Evolutionary conservation across 441 rosid genomes (phyloP).

Genomic region (Erysimum pusillum): DNA sequence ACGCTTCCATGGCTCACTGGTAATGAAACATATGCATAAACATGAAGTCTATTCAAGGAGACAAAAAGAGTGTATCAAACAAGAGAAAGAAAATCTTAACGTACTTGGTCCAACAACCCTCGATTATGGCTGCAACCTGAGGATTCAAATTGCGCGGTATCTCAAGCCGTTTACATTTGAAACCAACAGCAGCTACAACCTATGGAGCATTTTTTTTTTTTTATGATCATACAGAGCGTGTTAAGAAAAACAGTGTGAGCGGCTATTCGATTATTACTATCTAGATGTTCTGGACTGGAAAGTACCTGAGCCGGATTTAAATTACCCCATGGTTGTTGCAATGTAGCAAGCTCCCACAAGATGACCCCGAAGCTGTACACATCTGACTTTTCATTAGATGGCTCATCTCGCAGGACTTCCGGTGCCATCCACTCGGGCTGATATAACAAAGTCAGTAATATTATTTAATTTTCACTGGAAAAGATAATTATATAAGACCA

Average conservation of each 20-base stretch:
- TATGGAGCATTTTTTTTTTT: constrained; percentile 38
- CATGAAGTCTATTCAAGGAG: background rate
- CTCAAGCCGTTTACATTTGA: constrained; percentile 89
- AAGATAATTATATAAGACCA: background rate
- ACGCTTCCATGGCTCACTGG: constrained; percentile 96
- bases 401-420: constrained; percentile 96
- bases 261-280: background rate
- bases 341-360: constrained; percentile 95
- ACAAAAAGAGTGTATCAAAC: background rate
- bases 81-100: constrained; percentile 33
- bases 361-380: constrained; percentile 97
- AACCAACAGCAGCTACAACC: constrained; percentile 99
- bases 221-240: background rate
- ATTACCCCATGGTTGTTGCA: constrained; percentile 96
- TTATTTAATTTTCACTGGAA: constrained; percentile 13
- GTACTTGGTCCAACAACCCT: constrained; percentile 94
- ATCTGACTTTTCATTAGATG: constrained; percentile 96
- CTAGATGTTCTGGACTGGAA: constrained; percentile 26
- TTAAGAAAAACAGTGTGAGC: background rate
- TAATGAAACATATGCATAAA: constrained; percentile 13
- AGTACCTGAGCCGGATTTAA: constrained; percentile 97
- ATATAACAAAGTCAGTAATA: constrained; percentile 36
- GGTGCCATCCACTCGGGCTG: constrained; percentile 99
- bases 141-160: constrained; percentile 86
- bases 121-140: constrained; percentile 81